Evolutionary conservation across 2,329 filamentous ascomycete genomes (phyloP).

Genomic region (Amesomyces nigricolor): DNA sequence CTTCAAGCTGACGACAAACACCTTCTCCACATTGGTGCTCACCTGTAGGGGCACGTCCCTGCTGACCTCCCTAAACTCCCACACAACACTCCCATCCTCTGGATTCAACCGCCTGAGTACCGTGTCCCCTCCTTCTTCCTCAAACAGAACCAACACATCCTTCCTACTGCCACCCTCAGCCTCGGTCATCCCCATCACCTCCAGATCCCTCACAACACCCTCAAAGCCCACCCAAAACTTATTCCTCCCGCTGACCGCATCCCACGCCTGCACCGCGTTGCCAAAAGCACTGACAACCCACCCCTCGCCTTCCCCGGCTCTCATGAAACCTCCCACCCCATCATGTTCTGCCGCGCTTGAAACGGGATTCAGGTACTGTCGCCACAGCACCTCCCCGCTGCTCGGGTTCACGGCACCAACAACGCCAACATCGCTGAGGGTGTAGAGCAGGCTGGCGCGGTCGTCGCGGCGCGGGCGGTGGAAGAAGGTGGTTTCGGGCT

Average conservation of each 20-base stretch:
- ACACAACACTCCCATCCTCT: conserved; percentile 64
- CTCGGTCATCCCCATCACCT: conserved; percentile 68
- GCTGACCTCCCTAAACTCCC: conserved; percentile 68
- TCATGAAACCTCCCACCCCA: conserved; percentile 47
- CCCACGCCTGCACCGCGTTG: conserved; percentile 70
- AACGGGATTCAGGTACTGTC: conserved; percentile 55
- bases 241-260: conserved; percentile 72
- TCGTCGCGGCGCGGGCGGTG: conserved; percentile 76
- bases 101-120: conserved; percentile 69
- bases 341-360: conserved; percentile 38
- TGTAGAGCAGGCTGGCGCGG: conserved; percentile 85
- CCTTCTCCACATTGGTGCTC: conserved; percentile 61
- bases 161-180: conserved; percentile 44
- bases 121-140: conserved; percentile 47
- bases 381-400: conserved; percentile 79
- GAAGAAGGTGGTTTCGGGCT: conserved; percentile 85
- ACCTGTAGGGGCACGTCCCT: conserved; percentile 69
- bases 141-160: conserved; percentile 66
- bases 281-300: conserved; percentile 70
- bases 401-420: conserved; percentile 85
- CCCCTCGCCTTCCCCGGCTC: conserved; percentile 72
- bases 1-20: conserved; percentile 75
- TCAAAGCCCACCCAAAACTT: conserved; percentile 64
- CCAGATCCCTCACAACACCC: conserved; percentile 59
- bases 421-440: conserved; percentile 75